A percentile compares a stretch with the other conserved stretches of the same genome.
These are phyloP conservation scores for Rhizophora apiculata DNA, from an alignment of 345 rosid genomes.

Conservation along the genomic window DNA sequence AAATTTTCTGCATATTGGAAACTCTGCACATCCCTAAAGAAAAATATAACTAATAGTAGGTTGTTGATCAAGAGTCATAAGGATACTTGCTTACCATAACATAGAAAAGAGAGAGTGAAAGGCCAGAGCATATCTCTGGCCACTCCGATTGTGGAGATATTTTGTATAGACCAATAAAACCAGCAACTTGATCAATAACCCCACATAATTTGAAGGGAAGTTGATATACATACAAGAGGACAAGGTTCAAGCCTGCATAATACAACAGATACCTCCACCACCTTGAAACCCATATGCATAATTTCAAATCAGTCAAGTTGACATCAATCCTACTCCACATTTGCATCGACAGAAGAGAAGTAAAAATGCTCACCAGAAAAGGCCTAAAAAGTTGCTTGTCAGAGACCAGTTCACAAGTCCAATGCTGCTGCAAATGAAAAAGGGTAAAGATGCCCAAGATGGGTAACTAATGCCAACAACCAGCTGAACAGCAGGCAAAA, in stretches of 20 bases:
- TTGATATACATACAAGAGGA: slow-evolving; percentile 47
- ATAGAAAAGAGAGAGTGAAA: slow-evolving; percentile 45
- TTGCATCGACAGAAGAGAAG: not conserved
- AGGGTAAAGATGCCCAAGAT: slow-evolving; percentile 59
- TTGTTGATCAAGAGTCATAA: not conserved
- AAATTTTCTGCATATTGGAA: not conserved
- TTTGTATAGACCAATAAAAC: slow-evolving; percentile 44
- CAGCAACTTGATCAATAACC: slow-evolving; percentile 26
- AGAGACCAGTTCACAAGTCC: slow-evolving; percentile 57
- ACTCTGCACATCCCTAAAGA: too few relatives aligned
- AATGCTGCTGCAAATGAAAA: slow-evolving; percentile 45
- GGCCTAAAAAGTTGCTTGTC: slow-evolving; percentile 51
- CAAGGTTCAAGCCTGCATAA: slow-evolving; percentile 46
- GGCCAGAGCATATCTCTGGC: slow-evolving; percentile 43
- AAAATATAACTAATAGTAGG: not conserved
- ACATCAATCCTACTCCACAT: slow-evolving; percentile 1
- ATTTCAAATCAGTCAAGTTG: slow-evolving; percentile 13
- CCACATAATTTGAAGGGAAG: slow-evolving; percentile 38
- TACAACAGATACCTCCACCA: slow-evolving; percentile 47
- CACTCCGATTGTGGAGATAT: slow-evolving; percentile 41
- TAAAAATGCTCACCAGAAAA: slow-evolving; percentile 39
- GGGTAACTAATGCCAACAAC: slow-evolving; percentile 51
- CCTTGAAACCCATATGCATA: slow-evolving; percentile 34
- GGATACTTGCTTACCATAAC: slow-evolving; percentile 36
- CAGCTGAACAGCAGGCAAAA: slow-evolving; percentile 47